phyloP scores from a whole-genome alignment of 1,284 basidiomycete species.

The Dichomitus squalens region DNA sequence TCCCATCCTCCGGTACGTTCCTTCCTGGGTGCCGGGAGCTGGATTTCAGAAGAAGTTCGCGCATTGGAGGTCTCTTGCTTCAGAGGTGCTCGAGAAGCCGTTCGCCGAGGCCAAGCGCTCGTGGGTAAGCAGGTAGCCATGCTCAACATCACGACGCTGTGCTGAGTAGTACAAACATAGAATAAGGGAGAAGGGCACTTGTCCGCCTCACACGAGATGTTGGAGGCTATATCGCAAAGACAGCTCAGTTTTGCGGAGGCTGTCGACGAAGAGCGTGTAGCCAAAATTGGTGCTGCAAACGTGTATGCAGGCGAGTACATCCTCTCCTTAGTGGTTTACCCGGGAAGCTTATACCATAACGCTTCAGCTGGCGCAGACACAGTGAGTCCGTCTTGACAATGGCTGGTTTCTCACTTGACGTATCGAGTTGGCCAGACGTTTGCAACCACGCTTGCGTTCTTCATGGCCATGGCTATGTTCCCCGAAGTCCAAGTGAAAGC shows the following conservation, averaged over 20 bases:
- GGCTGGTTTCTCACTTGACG: neutral
- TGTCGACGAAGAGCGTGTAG: conserved; percentile 10
- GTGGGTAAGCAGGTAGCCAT: conserved; percentile 3
- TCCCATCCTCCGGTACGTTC: conserved; percentile 17
- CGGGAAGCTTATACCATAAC: neutral
- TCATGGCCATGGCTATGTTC: conserved; percentile 38
- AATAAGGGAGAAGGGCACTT: conserved; percentile 3
- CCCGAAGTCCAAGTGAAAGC: conserved; percentile 37
- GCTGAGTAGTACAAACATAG: neutral
- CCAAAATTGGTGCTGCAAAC: conserved; percentile 11
- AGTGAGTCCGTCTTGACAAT: neutral
- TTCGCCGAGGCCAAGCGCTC: conserved; percentile 14
- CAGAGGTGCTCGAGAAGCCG: conserved; percentile 8
- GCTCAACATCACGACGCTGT: neutral
- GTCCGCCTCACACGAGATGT: conserved; percentile 10
- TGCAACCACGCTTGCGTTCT: conserved; percentile 33
- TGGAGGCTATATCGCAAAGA: conserved; percentile 6
- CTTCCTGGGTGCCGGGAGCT: conserved; percentile 19
- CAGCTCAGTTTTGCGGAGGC: neutral
- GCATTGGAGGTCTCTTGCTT: conserved; percentile 7
- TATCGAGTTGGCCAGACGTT: conserved; percentile 9
- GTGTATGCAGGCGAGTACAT: conserved; percentile 2
- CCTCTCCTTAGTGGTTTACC: neutral
- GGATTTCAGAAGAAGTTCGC: conserved; percentile 15
- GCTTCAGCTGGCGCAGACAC: conserved; percentile 8